Evolutionary conservation across 1,139 yeast genomes (phyloP), one percentile per base, ranked within the genome.

Genomic region (Groenewaldozyma sp.): DNA sequence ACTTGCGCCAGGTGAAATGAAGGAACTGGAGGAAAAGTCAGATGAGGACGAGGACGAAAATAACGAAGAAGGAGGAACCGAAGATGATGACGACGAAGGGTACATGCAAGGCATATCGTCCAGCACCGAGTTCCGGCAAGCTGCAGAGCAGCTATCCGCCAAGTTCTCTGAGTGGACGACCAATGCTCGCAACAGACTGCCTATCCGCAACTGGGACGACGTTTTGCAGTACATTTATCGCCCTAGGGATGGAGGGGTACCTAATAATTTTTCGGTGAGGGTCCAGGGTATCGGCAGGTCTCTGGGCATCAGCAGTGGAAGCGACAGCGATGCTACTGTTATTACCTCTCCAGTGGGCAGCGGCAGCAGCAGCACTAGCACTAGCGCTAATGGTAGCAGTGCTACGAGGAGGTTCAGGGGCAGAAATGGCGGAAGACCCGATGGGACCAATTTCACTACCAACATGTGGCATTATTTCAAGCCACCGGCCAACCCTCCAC

Each of bases 121-220:
- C 17, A 18, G 33, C 20, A 7, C 20, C 9, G 33, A 29, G 22
- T 9, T 29, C 19, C 20, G 33, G 9, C 33, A 50, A 9, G 43
- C 54, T 2, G 52, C 55, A 0, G 53, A 51, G 33, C 49, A 50
- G 28, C 47, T 52, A 17, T 46, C 54, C 2, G 39, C 45, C n/a
- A 50, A 49, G 37, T 36, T 50, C 14, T 36, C 48, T 18, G 49
- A 48, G 34, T 38, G 51, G 20, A 49, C 56, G 9, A 45, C 44
- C 31, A 51, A 49, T 18, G 58, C 56, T 3, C 39, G 52, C 26
- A 49, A 50, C 41, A 39, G 44, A 22, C 45, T 51, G 29, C 45
- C 48, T n/a, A 48, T 48, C 27, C 44, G 45, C 24, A 46, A 45
- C 36, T 52, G 56, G 56, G 56, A 52, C 26, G 56, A 51, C 17